These are phyloP conservation scores for Rhododendron henanense DNA, from an alignment of 148 eudicot genomes.

Conservation along the genomic window DNA sequence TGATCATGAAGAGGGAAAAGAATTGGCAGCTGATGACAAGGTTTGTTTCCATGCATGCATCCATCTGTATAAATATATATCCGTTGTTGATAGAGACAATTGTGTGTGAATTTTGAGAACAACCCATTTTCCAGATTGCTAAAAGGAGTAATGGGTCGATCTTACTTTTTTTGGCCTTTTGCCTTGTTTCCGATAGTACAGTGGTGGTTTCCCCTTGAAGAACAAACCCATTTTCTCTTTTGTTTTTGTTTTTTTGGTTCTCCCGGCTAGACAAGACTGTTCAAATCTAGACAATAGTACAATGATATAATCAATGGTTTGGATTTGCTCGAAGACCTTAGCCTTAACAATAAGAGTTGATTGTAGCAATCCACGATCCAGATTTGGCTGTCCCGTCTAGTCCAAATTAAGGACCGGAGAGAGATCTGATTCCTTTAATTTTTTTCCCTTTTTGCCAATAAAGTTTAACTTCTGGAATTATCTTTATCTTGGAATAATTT, in stretches of 20 bases:
- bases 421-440: not conserved
- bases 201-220: not conserved
- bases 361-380: no score
- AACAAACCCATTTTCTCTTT: no score
- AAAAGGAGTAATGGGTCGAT: constrained; percentile 25
- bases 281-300: no score
- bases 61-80: not conserved
- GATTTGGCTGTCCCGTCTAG: no score
- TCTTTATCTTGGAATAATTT: not conserved
- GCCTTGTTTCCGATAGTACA: not conserved
- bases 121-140: constrained; percentile 20
- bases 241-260: no score
- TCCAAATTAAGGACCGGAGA: not conserved
- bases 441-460: not conserved
- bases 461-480: not conserved
- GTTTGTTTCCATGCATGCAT: constrained; percentile 8
- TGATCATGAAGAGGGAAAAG: constrained; percentile 5
- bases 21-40: constrained; percentile 20
- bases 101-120: constrained; percentile 2
- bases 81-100: not conserved
- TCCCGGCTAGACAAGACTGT: no score
- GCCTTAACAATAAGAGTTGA: not conserved
- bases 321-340: not conserved
- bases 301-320: no score
- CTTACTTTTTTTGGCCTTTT: constrained; percentile 11